A percentile compares a stretch with the other conserved stretches of the same genome.
Evolutionary conservation across 768 basidiomycete genomes (phyloP).

Genomic region (Hericium erinaceus): DNA sequence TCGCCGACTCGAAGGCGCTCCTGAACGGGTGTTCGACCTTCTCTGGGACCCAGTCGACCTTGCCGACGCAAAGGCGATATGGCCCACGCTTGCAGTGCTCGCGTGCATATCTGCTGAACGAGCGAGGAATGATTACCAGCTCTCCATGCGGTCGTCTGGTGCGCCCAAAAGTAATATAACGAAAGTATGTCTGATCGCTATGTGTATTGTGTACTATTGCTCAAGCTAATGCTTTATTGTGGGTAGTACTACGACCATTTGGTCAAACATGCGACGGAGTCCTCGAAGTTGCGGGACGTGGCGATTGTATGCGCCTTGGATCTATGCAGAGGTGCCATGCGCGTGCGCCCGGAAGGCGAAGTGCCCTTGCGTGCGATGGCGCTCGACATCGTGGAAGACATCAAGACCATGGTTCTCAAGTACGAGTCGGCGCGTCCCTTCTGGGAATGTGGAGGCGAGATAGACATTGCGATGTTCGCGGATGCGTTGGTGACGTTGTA

Average conservation of each 20-base stretch:
- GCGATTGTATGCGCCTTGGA: slow-evolving; percentile 70
- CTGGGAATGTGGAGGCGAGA: slow-evolving; percentile 63
- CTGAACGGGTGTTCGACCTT: slow-evolving; percentile 82
- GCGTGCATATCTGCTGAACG: slow-evolving; percentile 65
- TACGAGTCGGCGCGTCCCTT: slow-evolving; percentile 39
- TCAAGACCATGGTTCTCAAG: slow-evolving; percentile 37
- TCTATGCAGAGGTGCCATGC: slow-evolving; percentile 61
- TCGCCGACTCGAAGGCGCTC: slow-evolving; percentile 64
- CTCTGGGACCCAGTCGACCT: slow-evolving; percentile 39
- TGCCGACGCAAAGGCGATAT: slow-evolving; percentile 43
- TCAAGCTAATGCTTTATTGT: slow-evolving; percentile 19
- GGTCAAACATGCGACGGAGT: slow-evolving; percentile 31
- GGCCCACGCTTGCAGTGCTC: slow-evolving; percentile 75
- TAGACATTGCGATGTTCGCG: slow-evolving; percentile 67
- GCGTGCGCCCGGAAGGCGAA: slow-evolving; percentile 37
- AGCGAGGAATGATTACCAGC: slow-evolving; percentile 47
- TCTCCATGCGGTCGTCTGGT: slow-evolving; percentile 7
- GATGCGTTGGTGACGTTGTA: slow-evolving; percentile 68
- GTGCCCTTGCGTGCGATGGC: slow-evolving; percentile 56
- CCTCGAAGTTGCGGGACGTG: slow-evolving; percentile 54
- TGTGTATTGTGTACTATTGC: slow-evolving; percentile 17
- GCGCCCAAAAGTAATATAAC: slow-evolving; percentile 14
- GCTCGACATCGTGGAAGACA: slow-evolving; percentile 66
- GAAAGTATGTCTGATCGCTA: slow-evolving; percentile 1
- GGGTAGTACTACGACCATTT: slow-evolving; percentile 52